Conservation (phyloP, 2,329 filamentous ascomycete species). For the Ophiostoma sp. region DNA sequence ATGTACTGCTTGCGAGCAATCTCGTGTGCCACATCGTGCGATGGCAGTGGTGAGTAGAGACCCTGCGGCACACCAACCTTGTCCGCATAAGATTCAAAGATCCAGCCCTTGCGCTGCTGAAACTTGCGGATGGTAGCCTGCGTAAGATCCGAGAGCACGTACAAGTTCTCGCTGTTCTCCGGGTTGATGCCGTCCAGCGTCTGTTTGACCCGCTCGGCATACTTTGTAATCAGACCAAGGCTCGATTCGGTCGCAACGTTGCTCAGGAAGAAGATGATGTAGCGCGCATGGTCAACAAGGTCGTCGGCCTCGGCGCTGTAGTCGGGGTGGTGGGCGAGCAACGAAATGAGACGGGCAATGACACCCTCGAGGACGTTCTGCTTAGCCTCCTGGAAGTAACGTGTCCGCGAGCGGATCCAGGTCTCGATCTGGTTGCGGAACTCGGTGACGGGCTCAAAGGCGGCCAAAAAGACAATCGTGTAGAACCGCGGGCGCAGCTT, state of each 20-base stretch:
- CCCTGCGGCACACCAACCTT: constrained; percentile 79
- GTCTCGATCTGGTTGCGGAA: constrained; percentile 76
- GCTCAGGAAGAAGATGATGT: constrained; percentile 85
- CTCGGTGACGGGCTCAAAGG: constrained; percentile 77
- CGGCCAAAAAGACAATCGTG: constrained; percentile 83
- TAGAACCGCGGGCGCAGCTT: constrained; percentile 77
- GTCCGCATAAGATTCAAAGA: constrained; percentile 76
- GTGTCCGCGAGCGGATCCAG: constrained; percentile 82
- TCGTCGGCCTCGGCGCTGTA: constrained; percentile 68
- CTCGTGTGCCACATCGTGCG: constrained; percentile 75
- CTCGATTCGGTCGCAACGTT: constrained; percentile 84
- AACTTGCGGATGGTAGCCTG: constrained; percentile 80
- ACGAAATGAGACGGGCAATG: constrained; percentile 78
- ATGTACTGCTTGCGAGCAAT: constrained; percentile 86
- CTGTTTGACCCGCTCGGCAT: constrained; percentile 90
- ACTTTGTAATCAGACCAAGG: constrained; percentile 83
- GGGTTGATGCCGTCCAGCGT: constrained; percentile 75
- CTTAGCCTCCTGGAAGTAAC: constrained; percentile 60
- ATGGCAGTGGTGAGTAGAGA: constrained; percentile 73
- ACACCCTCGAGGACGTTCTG: constrained; percentile 73
- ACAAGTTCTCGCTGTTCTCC: constrained; percentile 70
- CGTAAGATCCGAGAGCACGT: constrained; percentile 83
- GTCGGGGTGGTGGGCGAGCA: constrained; percentile 93
- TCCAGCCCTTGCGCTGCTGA: constrained; percentile 83
- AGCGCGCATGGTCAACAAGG: constrained; percentile 78